Evolutionary conservation across 1,284 basidiomycete genomes (phyloP).

Genomic region (Vanrija humicola): DNA sequence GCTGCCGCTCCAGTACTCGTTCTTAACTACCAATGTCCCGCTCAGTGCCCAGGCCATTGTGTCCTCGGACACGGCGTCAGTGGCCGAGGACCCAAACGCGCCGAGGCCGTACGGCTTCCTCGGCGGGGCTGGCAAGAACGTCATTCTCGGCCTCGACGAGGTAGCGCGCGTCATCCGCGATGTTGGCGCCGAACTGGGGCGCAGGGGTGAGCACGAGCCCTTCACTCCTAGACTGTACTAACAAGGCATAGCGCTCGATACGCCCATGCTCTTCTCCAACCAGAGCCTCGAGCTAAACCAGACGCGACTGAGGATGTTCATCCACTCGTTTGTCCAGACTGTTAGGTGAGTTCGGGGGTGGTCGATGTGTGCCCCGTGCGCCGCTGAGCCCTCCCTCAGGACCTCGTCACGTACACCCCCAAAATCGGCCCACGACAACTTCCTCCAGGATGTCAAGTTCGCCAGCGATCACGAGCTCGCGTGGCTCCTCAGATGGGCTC

Average conservation of each 20-base stretch:
- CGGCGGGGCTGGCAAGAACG: constrained; percentile 27
- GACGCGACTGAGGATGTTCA: constrained; percentile 65
- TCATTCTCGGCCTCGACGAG: constrained; percentile 67
- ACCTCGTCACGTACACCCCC: constrained; percentile 51
- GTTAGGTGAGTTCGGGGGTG: constrained; percentile 27
- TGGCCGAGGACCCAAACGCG: constrained; percentile 18
- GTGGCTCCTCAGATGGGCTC: constrained; percentile 79
- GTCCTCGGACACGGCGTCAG: constrained; percentile 28
- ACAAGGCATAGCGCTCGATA: constrained; percentile 60
- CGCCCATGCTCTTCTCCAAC: constrained; percentile 82
- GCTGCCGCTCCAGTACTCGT: constrained; percentile 30
- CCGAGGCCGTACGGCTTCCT: constrained; percentile 36
- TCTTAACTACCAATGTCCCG: constrained; percentile 31
- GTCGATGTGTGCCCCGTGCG: not conserved
- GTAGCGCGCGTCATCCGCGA: constrained; percentile 65
- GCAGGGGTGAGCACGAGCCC: constrained; percentile 51
- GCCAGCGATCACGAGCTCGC: constrained; percentile 79
- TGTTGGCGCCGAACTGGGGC: constrained; percentile 65
- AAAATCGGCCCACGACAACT: constrained; percentile 45
- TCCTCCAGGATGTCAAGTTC: constrained; percentile 73
- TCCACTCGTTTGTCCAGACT: constrained; percentile 63
- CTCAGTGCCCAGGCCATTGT: constrained; percentile 22
- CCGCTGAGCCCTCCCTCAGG: constrained; percentile 43
- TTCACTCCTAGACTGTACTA: not conserved
- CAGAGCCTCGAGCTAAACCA: constrained; percentile 77